A percentile compares a stretch with the other conserved stretches of the same genome.
These are phyloP conservation scores for Hyparrhenia diplandra DNA, from an alignment of 176 grass and related monocot species.

Conservation along the genomic window DNA sequence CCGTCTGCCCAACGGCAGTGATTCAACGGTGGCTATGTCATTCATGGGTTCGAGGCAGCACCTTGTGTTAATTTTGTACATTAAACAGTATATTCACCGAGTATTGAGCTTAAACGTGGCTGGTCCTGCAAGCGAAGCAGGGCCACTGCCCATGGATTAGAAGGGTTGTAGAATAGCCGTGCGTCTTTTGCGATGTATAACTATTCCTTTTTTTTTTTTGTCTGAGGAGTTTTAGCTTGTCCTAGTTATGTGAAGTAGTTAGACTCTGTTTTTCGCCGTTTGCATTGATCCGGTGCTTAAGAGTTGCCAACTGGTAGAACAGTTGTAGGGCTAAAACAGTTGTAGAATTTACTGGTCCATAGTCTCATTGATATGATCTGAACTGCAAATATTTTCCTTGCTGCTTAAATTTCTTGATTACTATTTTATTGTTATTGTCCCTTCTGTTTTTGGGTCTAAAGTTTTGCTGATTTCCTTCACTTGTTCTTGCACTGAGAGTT, in stretches of 20 bases:
- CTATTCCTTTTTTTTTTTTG: constrained; percentile 32
- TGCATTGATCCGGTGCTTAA: constrained; percentile 2
- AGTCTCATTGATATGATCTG: constrained; percentile 26
- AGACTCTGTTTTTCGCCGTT: not conserved
- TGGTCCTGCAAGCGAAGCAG: constrained; percentile 29
- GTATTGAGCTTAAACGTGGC: constrained; percentile 5
- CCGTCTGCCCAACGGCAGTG: constrained; percentile 72
- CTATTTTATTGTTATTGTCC: not conserved
- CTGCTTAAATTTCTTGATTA: constrained; percentile 9
- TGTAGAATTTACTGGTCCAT: constrained; percentile 17
- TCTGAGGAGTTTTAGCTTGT: constrained; percentile 16
- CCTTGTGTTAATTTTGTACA: constrained; percentile 60
- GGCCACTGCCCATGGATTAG: constrained; percentile 18
- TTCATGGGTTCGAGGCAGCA: constrained; percentile 24
- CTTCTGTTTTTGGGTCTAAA: not conserved
- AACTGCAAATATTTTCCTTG: constrained; percentile 28
- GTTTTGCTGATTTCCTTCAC: not conserved
- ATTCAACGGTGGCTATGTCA: constrained; percentile 1
- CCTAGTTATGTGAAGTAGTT: constrained; percentile 30
- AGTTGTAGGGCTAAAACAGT: constrained; percentile 6
- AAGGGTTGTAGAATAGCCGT: constrained; percentile 44
- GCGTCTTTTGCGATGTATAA: constrained; percentile 34
- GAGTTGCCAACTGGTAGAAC: not conserved
- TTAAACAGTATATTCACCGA: constrained; percentile 38
- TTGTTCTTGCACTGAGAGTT: not conserved